Evolutionary conservation across 1,139 yeast species (phyloP), one percentile per base, ranked within the genome.

Genomic region (Candida pseudoviswanathii): DNA sequence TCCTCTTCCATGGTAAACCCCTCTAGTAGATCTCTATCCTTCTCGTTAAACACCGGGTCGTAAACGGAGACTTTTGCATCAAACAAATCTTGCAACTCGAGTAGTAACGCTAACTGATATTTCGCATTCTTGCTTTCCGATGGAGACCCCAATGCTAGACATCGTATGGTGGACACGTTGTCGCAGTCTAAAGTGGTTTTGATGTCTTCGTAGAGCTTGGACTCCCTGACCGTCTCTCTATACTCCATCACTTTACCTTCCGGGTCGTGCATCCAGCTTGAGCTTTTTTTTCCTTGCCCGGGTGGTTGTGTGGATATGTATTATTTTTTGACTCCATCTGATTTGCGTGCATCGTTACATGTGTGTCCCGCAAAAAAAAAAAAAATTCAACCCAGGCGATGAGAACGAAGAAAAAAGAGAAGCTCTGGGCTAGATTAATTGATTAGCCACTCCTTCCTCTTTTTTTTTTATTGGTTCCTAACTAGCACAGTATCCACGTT

Each of bases 111-210:
- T 11, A 86, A 62, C 62, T 88, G 96, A 61, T 78, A 85, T 46
- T 82, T 67, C 1, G 94, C 88, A 25, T 81, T 79, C 24, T 63
- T 68, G 48, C 82, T 81, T 8, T 76, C 78, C 8, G 77, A 62
- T 3, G 90, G 89, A 4, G 85, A 78, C 0, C 96, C 96, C 11
- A 88, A 67, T 0, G 95, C 96, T 33, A 88, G 65, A 59, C 95
- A 88, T 58, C 91, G 70, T 47, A 87, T 74, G 25, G 54, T 57
- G 1, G 59, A 56, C 42, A 65, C 16, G 16, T 16, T 63, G 27
- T 34, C 50, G 4, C 33, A 36, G 11, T 37, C 16, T 11, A 48
- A 27, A 10, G 50, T 43, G 1, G 55, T 31, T 2, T 43, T n/a
- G 5, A 70, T 52, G 33, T 65, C 65, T 5, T 48, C 16, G 42